These are phyloP conservation scores for Nannizziopsis arthrosporioides DNA, from an alignment of 2,329 filamentous ascomycete species.

Conservation along the genomic window DNA sequence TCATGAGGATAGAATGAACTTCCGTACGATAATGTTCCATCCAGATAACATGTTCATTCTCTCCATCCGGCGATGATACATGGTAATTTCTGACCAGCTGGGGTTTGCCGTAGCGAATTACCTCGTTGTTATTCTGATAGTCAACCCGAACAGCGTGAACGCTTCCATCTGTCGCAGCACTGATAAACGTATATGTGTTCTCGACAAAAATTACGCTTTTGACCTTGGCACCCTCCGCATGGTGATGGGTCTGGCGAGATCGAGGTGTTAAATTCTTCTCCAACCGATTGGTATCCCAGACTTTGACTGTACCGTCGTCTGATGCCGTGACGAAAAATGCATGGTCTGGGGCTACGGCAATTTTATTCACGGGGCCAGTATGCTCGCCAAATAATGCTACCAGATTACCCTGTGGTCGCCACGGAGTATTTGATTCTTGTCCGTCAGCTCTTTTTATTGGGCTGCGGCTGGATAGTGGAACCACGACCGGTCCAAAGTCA, in stretches of 20 bases:
- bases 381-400: conserved; percentile 88
- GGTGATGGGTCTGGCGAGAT: conserved; percentile 72
- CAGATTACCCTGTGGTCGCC: conserved; percentile 73
- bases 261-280: conserved; percentile 85
- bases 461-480: conserved; percentile 47
- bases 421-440: conserved; percentile 49
- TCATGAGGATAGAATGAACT: conserved; percentile 64
- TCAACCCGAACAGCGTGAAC: conserved; percentile 83
- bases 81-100: conserved; percentile 68
- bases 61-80: conserved; percentile 36
- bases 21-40: conserved; percentile 83
- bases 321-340: conserved; percentile 88
- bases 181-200: conserved; percentile 85
- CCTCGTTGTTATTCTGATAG: conserved; percentile 46
- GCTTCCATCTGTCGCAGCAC: conserved; percentile 77
- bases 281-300: conserved; percentile 84
- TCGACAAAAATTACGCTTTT: conserved; percentile 83
- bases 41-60: conserved; percentile 71
- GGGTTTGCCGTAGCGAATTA: conserved; percentile 64
- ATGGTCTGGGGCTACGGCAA: conserved; percentile 78
- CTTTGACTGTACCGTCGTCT: conserved; percentile 77
- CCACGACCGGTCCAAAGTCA: conserved; percentile 67
- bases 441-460: conserved; percentile 45
- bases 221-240: conserved; percentile 59
- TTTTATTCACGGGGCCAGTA: conserved; percentile 64